phyloP scores from a whole-genome alignment of 495 filamentous ascomycete species.

The Eremomyces bilateralis region DNA sequence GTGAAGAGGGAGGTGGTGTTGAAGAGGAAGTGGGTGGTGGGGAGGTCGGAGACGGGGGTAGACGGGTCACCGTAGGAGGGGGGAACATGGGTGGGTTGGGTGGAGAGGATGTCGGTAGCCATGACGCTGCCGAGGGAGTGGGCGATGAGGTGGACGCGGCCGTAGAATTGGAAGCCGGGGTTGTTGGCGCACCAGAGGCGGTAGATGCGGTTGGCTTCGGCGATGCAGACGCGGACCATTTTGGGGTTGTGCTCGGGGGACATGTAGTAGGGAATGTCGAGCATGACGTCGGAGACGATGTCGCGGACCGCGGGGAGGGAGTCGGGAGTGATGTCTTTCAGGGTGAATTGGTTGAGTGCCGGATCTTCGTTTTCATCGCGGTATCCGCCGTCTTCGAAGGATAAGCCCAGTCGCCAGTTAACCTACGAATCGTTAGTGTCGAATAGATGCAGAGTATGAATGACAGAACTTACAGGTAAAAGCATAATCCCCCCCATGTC shows the following conservation, averaged over 20 bases:
- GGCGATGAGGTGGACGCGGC: constrained; percentile 77
- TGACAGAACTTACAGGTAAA: constrained; percentile 29
- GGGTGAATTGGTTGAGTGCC: constrained; percentile 40
- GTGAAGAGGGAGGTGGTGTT: constrained; percentile 77
- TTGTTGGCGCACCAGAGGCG: constrained; percentile 87
- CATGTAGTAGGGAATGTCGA: constrained; percentile 92
- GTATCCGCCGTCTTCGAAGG: constrained; percentile 53
- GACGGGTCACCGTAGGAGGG: constrained; percentile 27
- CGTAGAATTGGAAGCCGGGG: constrained; percentile 55
- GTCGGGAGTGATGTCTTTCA: constrained; percentile 81
- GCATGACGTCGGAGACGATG: constrained; percentile 89
- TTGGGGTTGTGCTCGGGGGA: constrained; percentile 74
- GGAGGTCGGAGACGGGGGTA: constrained; percentile 16
- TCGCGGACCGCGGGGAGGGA: constrained; percentile 74
- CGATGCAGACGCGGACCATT: constrained; percentile 78
- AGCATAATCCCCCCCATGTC: constrained; percentile 54
- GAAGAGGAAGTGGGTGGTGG: constrained; percentile 60
- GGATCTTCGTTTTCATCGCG: constrained; percentile 28
- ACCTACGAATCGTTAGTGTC: constrained; percentile 8
- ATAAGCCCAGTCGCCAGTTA: constrained; percentile 79
- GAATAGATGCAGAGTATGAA: not conserved
- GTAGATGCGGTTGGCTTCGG: constrained; percentile 84
- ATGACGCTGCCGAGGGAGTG: constrained; percentile 89
- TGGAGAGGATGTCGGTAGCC: constrained; percentile 73
- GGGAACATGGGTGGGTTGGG: constrained; percentile 55